phyloP scores from a whole-genome alignment of 441 rosid species.

The Erodium trifolium region DNA sequence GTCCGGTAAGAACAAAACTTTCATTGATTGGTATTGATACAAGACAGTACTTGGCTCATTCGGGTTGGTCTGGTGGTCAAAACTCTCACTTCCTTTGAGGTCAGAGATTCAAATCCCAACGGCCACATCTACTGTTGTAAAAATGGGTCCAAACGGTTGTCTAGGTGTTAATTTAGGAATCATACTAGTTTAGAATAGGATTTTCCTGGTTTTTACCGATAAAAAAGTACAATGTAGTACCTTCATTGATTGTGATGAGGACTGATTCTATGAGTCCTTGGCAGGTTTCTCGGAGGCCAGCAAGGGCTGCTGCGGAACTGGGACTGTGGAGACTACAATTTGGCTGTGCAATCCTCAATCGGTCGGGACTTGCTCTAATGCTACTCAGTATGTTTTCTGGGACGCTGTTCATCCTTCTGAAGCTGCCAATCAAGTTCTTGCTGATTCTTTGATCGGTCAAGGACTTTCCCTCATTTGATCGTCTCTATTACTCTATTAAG shows the following conservation, averaged over 20 bases:
- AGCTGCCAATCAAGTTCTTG: constrained; percentile 79
- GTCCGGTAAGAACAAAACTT: background rate
- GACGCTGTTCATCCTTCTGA: constrained; percentile 86
- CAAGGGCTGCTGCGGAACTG: constrained; percentile 86
- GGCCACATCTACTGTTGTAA: too few species aligned
- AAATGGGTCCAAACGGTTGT: too few species aligned
- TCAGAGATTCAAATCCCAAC: too few species aligned
- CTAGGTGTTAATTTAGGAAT: too few species aligned
- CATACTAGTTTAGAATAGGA: too few species aligned
- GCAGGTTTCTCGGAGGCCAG: constrained; percentile 72
- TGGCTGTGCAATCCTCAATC: constrained; percentile 67
- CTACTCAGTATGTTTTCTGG: constrained; percentile 77
- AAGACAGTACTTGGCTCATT: too few species aligned
- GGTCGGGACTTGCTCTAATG: constrained; percentile 71
- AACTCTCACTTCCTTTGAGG: too few species aligned
- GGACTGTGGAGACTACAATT: constrained; percentile 56
- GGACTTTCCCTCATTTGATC: constrained; percentile 55
- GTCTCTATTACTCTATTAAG: too few species aligned
- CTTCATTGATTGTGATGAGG: background rate
- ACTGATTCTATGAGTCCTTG: background rate
- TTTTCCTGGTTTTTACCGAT: too few species aligned
- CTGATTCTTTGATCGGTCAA: constrained; percentile 45
- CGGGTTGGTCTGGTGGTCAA: too few species aligned
- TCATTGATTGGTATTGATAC: too few species aligned
- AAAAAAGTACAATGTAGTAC: too few species aligned